Evolutionary conservation across 257 asterid species (phyloP), one percentile per base, ranked within the genome.

Genomic region (Solanum sitiens): DNA sequence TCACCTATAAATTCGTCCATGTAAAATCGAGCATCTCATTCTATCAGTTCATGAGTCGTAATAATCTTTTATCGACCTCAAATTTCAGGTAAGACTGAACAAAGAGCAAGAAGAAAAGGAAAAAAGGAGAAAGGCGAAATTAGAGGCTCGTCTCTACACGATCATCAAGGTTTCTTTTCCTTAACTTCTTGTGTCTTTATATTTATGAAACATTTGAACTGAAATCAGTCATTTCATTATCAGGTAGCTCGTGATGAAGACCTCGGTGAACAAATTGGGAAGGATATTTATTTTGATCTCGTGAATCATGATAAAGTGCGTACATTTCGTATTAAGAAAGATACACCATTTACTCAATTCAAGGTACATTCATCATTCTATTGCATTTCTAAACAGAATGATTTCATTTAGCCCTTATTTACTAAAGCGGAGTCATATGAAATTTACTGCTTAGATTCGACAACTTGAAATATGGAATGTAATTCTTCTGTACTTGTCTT

Each of bases 211-310:
- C 20, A 20, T 8, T 39, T 44, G 85, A 37, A 14, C 20, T 83
- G 39, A 21, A 67, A 30, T 35, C 23, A 80, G 61, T 63, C 45
- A 72, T 86, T 74, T 1, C 45, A 13, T 87, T 72, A 88, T 18
- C 87, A 95, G 98, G 96, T 96, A 87, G 98, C 98, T 83, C 95
- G 96, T 42, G 98, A 96, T 88, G 95, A 89, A 74, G 99, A 96
- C 87, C 90, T 96, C 21, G 89, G 83, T 35, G 93, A 91, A 68
- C 99, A 96, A 89, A 92, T 96, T 89, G 98, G 99, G 63, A 92
- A 84, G 87, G 95, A 95, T 18, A 91, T 93, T 89, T 93, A 95
- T 92, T 94, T 96, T 93, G 98, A 96, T 92, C 94, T 96, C 73
- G 98, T 96, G 74, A 96, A 96, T 88, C 98, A 93, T 92, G 97